phyloP scores from a whole-genome alignment of 2,329 filamentous ascomycete species.

The Harringtonia lauricola region DNA sequence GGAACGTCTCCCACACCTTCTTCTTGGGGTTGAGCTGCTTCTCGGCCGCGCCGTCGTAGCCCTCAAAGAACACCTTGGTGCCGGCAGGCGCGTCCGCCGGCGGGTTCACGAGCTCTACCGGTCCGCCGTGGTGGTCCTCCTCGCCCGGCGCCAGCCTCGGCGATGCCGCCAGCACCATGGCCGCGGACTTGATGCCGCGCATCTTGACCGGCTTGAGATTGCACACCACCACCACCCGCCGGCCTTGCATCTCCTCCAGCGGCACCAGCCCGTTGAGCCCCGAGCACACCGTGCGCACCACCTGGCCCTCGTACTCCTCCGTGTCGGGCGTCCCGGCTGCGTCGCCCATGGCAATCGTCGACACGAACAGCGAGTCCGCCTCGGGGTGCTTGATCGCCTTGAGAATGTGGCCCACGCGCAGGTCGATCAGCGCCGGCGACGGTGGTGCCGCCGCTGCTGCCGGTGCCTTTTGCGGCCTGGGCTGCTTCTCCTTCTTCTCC shows the following conservation, averaged over 20 bases:
- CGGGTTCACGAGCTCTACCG: constrained; percentile 83
- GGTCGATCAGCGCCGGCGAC: constrained; percentile 79
- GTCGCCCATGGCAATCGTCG: constrained; percentile 91
- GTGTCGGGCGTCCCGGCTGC: constrained; percentile 78
- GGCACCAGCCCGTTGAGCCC: constrained; percentile 89
- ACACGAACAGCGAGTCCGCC: constrained; percentile 90
- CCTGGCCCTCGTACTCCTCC: constrained; percentile 78
- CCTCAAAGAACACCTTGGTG: constrained; percentile 85
- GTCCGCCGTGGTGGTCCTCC: constrained; percentile 73
- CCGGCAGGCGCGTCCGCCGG: constrained; percentile 71
- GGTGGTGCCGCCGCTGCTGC: constrained; percentile 66
- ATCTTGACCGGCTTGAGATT: constrained; percentile 99
- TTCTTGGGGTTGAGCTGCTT: constrained; percentile 96
- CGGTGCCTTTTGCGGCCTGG: constrained; percentile 59
- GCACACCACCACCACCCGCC: constrained; percentile 90
- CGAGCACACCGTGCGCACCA: constrained; percentile 92
- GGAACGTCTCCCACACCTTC: constrained; percentile 96
- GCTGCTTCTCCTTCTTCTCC: constrained; percentile 83
- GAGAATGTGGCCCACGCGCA: constrained; percentile 93
- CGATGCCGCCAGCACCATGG: constrained; percentile 94
- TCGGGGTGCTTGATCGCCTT: constrained; percentile 94
- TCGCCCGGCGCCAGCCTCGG: constrained; percentile 75
- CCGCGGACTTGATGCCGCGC: constrained; percentile 67
- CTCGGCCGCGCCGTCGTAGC: constrained; percentile 89
- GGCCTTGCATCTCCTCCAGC: constrained; percentile 90